phyloP scores from a whole-genome alignment of 768 basidiomycete species.

The Dentipellis sp. region DNA sequence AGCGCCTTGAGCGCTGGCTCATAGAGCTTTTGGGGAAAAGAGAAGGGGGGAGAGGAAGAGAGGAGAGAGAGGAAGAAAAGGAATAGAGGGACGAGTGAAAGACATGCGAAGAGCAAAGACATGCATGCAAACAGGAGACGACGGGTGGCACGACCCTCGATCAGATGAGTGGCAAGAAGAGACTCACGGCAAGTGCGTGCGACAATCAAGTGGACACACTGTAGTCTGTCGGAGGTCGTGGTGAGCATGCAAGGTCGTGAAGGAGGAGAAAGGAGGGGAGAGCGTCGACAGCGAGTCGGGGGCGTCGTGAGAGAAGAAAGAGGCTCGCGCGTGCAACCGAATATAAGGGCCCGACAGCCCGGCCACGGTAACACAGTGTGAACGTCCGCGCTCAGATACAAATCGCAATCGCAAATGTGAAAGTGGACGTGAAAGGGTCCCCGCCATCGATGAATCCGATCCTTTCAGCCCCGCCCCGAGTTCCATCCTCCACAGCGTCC shows the following conservation, averaged over 20 bases:
- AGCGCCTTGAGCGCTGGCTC: constrained; percentile 1
- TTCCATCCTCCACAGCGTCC: too few relatives aligned
- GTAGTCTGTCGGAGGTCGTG: constrained; percentile 3
- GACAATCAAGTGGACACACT: constrained; percentile 6
- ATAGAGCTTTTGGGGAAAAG: neutral
- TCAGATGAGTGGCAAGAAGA: neutral
- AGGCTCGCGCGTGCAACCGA: constrained; percentile 17
- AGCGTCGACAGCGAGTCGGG: constrained; percentile 15
- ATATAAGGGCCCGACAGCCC: constrained; percentile 24
- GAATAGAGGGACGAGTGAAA: neutral
- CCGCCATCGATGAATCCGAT: too few relatives aligned
- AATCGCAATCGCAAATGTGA: too few relatives aligned
- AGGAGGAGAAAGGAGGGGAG: constrained; percentile 19
- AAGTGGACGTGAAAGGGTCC: too few relatives aligned
- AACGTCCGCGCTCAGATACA: too few relatives aligned
- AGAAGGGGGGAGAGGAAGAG: neutral
- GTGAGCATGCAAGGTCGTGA: constrained; percentile 24
- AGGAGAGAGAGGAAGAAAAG: neutral
- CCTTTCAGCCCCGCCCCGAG: too few relatives aligned
- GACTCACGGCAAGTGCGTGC: constrained; percentile 5
- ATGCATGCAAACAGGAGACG: neutral
- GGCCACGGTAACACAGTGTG: too few relatives aligned
- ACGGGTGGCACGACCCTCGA: neutral
- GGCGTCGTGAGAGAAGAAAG: constrained; percentile 19
- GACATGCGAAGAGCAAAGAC: neutral